phyloP scores from a whole-genome alignment of 164 flowering plant species.

The Hamamelis virginiana region DNA sequence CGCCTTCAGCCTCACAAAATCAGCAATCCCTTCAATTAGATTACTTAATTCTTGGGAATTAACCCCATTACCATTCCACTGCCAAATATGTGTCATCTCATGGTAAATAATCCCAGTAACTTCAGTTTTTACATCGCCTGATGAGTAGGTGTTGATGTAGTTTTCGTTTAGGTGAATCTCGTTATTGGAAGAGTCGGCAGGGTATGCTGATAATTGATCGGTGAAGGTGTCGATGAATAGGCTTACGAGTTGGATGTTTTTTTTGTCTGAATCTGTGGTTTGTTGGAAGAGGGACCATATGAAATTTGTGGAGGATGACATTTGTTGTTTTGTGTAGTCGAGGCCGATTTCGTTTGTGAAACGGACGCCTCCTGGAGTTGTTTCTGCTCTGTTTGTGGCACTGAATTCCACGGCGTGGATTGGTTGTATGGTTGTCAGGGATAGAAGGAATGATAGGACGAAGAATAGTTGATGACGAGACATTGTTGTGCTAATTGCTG shows the following conservation, averaged over 20 bases:
- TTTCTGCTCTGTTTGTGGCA: constrained; percentile 3
- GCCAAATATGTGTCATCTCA: constrained; percentile 37
- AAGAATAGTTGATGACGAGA: too few species aligned
- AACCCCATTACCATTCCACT: constrained; percentile 26
- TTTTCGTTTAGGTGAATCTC: constrained; percentile 26
- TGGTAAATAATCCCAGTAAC: constrained; percentile 31
- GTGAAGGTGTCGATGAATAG: constrained; percentile 23
- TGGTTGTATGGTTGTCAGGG: neutral
- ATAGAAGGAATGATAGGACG: too few species aligned
- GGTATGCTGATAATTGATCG: too few species aligned
- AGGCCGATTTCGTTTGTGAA: constrained; percentile 15
- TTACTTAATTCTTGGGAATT: too few species aligned
- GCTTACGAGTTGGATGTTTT: constrained; percentile 6
- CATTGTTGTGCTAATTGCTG: too few species aligned
- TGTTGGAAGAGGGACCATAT: constrained; percentile 21
- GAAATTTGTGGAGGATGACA: constrained; percentile 12
- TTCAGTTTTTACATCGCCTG: constrained; percentile 26
- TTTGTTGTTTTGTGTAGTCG: constrained; percentile 10
- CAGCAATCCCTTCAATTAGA: constrained; percentile 22
- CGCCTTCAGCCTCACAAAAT: constrained; percentile 20
- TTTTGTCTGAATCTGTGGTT: constrained; percentile 13
- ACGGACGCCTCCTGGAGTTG: constrained; percentile 3
- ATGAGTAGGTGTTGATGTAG: constrained; percentile 6
- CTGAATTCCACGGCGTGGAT: constrained; percentile 6
- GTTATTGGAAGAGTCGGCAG: too few species aligned